A percentile compares a stretch with the other conserved stretches of the same genome.
phyloP scores from a whole-genome alignment of 2,329 filamentous ascomycete genomes.

The Penicillium sp. region DNA sequence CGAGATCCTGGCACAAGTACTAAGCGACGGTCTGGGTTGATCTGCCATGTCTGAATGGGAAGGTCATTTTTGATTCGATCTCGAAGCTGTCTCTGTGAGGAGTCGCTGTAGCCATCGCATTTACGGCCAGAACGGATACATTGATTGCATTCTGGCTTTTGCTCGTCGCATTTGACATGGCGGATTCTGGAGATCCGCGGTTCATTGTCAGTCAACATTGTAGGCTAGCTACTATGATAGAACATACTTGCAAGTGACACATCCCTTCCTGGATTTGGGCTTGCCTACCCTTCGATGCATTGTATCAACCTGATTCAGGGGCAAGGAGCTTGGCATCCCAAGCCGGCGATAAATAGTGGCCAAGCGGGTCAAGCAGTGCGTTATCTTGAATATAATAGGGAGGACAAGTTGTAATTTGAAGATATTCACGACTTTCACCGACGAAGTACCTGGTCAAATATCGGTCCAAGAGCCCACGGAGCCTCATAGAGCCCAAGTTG shows the following conservation, averaged over 20 bases:
- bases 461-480: background rate
- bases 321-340: background rate
- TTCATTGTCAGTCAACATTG: no score
- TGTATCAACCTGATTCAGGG: background rate
- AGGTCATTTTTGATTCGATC: conserved; percentile 3
- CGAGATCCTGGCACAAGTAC: conserved; percentile 30
- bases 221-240: background rate
- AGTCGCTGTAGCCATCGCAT: conserved; percentile 58
- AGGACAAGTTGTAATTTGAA: background rate
- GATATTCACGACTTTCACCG: background rate
- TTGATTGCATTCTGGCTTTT: conserved; percentile 56
- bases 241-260: conserved; percentile 60
- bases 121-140: conserved; percentile 60
- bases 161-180: conserved; percentile 62
- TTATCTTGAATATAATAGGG: background rate
- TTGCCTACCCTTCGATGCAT: conserved; percentile 12
- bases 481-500: background rate
- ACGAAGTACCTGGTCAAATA: background rate
- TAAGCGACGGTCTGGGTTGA: conserved; percentile 21
- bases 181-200: conserved; percentile 48
- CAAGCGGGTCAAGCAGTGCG: background rate
- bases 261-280: conserved; percentile 41
- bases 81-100: conserved; percentile 19
- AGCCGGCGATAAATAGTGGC: no score
- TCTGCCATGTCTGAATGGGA: conserved; percentile 4